Percentiles rank a stretch among this genome's conserved stretches.
Evolutionary conservation across 768 basidiomycete species (phyloP).

Genomic region (Peribolospora kevripleyi): DNA sequence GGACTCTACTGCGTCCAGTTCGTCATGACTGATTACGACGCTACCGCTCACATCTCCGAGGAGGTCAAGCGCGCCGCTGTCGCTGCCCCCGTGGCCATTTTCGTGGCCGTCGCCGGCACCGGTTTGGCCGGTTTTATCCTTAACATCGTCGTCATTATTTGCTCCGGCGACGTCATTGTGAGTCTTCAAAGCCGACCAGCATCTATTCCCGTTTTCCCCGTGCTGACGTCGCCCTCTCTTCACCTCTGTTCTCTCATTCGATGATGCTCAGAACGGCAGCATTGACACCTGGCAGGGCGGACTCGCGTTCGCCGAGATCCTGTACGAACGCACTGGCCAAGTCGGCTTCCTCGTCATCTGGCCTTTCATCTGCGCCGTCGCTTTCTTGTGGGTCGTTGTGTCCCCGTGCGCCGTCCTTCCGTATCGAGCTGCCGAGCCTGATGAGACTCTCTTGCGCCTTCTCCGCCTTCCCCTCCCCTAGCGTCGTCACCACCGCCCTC

Average conservation of each 20-base stretch:
- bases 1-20: conserved; percentile 69
- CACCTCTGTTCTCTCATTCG: background rate
- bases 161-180: conserved; percentile 31
- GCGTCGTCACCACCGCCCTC: conserved; percentile 26
- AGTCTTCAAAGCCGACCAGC: conserved; percentile 35
- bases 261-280: background rate
- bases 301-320: conserved; percentile 29
- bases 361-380: conserved; percentile 61
- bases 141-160: conserved; percentile 66
- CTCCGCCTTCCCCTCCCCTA: background rate
- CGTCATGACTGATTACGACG: conserved; percentile 23
- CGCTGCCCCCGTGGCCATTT: conserved; percentile 23
- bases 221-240: conserved; percentile 18
- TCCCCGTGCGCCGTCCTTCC: background rate
- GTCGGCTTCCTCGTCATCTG: conserved; percentile 45
- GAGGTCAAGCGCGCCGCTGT: conserved; percentile 21
- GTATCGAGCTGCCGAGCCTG: background rate
- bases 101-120: conserved; percentile 26
- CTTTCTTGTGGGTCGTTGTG: conserved; percentile 65
- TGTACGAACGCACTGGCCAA: conserved; percentile 49
- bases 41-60: conserved; percentile 22
- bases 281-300: background rate
- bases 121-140: conserved; percentile 61
- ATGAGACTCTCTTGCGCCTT: background rate
- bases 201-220: conserved; percentile 36